Conservation (phyloP, 2,329 filamentous ascomycete genomes). For the Myriosclerotinia scirpicola region DNA sequence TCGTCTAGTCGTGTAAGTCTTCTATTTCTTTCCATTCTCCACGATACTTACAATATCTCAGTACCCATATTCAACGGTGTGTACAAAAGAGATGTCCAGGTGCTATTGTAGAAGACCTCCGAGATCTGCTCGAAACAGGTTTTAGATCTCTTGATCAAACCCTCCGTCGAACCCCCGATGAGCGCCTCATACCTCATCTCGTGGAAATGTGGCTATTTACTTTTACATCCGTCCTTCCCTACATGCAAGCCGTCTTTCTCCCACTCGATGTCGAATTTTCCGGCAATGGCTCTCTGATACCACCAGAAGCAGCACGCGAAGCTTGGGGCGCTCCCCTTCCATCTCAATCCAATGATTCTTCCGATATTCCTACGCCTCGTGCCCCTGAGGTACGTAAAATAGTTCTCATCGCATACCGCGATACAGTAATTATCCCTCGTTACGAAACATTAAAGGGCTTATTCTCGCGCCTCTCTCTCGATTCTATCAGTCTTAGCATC, state of each 20-base stretch:
- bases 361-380: conserved; percentile 43
- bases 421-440: conserved; percentile 82
- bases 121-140: conserved; percentile 74
- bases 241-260: conserved; percentile 92
- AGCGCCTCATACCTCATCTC: conserved; percentile 82
- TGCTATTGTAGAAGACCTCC: conserved; percentile 71
- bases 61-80: conserved; percentile 73
- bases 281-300: conserved; percentile 78
- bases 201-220: conserved; percentile 95
- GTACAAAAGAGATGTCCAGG: conserved; percentile 71
- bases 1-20: conserved; percentile 60
- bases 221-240: conserved; percentile 86
- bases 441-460: conserved; percentile 87
- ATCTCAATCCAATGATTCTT: conserved; percentile 43
- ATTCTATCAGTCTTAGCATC: conserved; percentile 56
- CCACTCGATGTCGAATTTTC: conserved; percentile 92
- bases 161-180: conserved; percentile 74
- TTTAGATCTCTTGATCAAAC: conserved; percentile 86
- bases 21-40: neutral
- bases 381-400: conserved; percentile 85
- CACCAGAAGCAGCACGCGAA: conserved; percentile 74
- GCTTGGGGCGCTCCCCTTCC: conserved; percentile 78
- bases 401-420: conserved; percentile 83
- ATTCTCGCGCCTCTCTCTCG: conserved; percentile 84
- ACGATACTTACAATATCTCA: conserved; percentile 25